These are phyloP conservation scores for Calonectria ilicicola DNA, from an alignment of 2,329 filamentous ascomycete species.

Conservation along the genomic window DNA sequence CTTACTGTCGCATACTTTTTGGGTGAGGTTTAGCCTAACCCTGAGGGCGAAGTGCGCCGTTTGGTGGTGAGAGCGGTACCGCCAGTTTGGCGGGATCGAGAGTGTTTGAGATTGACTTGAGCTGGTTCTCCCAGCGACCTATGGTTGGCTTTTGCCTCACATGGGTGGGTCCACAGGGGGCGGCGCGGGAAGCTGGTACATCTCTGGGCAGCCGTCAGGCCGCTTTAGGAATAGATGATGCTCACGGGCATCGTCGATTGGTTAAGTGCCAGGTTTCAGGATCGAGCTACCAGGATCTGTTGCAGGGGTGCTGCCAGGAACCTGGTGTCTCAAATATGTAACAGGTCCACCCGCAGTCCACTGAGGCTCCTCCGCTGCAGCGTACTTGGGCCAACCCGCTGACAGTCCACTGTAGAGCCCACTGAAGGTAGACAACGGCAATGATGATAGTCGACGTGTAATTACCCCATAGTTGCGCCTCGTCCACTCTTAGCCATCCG, in stretches of 20 bases:
- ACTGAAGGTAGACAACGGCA: constrained; percentile 25
- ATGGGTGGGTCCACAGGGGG: constrained; percentile 28
- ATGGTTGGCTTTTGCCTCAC: constrained; percentile 38
- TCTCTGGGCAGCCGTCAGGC: constrained; percentile 31
- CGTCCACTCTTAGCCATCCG: constrained; percentile 8
- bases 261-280: constrained; percentile 24
- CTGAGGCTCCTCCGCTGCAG: constrained; percentile 20
- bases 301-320: constrained; percentile 26
- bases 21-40: constrained; percentile 24
- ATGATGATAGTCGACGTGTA: constrained; percentile 5
- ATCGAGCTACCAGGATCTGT: constrained; percentile 26
- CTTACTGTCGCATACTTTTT: constrained; percentile 2
- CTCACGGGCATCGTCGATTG: constrained; percentile 26
- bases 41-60: constrained; percentile 27
- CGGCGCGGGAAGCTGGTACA: constrained; percentile 38
- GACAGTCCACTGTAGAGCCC: constrained; percentile 24
- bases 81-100: constrained; percentile 28
- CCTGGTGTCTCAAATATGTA: constrained; percentile 58
- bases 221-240: constrained; percentile 39
- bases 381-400: constrained; percentile 2
- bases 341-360: constrained; percentile 46
- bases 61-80: constrained; percentile 16
- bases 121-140: constrained; percentile 25
- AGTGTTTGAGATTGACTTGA: constrained; percentile 44
- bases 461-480: not conserved